Conservation (phyloP, 768 basidiomycete species). For the Sarcomyxa edulis region DNA sequence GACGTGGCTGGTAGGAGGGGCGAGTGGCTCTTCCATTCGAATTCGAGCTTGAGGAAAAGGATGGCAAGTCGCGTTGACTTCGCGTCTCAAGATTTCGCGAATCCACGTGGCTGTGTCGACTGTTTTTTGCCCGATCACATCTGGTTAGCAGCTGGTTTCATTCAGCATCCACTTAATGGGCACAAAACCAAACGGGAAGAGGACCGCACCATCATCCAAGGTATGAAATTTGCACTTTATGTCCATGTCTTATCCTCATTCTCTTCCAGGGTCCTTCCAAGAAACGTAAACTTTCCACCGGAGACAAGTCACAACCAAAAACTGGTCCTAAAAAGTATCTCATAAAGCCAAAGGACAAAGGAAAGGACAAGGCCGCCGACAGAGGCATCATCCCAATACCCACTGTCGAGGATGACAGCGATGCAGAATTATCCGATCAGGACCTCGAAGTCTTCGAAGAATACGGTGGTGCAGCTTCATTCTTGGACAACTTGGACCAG, state of each 20-base stretch:
- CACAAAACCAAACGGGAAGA: slow-evolving; percentile 21
- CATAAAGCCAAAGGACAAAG: slow-evolving; percentile 27
- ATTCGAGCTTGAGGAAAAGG: not conserved
- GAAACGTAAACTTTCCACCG: slow-evolving; percentile 55
- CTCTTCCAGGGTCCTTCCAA: slow-evolving; percentile 41
- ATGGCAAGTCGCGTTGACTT: slow-evolving; percentile 1
- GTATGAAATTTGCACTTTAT: slow-evolving; percentile 12
- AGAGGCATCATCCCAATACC: slow-evolving; percentile 63
- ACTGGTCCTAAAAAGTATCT: slow-evolving; percentile 15
- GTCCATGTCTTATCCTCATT: not conserved
- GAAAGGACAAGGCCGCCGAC: slow-evolving; percentile 58
- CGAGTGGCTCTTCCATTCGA: slow-evolving; percentile 34
- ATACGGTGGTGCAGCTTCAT: slow-evolving; percentile 57
- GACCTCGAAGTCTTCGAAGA: slow-evolving; percentile 63
- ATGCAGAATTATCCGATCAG: slow-evolving; percentile 59
- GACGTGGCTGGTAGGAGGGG: slow-evolving; percentile 63
- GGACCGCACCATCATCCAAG: slow-evolving; percentile 23
- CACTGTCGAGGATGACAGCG: slow-evolving; percentile 36
- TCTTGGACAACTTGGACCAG: slow-evolving; percentile 68
- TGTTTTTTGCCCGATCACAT: not conserved
- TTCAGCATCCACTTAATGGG: too few relatives aligned
- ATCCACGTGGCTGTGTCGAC: slow-evolving; percentile 1
- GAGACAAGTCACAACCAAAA: too few relatives aligned
- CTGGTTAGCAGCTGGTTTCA: not conserved
- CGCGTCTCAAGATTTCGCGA: too few relatives aligned